Conservation (phyloP, 768 basidiomycete species). For the Tubosaeta brunneosetosa region DNA sequence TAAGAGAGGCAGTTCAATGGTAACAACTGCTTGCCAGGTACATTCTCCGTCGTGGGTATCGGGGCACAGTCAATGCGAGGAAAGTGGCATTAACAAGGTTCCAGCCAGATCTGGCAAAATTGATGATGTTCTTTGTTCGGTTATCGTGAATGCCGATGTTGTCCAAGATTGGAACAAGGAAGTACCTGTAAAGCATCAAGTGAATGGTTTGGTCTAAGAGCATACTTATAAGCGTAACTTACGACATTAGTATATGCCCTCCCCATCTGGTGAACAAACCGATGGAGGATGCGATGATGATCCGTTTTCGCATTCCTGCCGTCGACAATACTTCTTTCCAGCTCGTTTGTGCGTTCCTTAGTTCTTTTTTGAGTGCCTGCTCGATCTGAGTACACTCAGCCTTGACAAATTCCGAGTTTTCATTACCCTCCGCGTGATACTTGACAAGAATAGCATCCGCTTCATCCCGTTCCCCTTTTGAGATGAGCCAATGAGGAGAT, state of each 20-base stretch:
- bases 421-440: neutral
- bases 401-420: neutral
- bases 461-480: neutral
- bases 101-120: conserved; percentile 6
- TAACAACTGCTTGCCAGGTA: neutral
- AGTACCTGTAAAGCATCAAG: conserved; percentile 1
- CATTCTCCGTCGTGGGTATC: neutral
- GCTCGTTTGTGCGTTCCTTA: neutral
- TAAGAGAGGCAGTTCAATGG: neutral
- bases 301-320: neutral
- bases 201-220: neutral
- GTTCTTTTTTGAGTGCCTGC: neutral
- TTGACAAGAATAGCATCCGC: neutral
- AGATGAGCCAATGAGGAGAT: neutral
- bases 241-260: conserved; percentile 11
- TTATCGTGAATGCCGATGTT: neutral
- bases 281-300: neutral
- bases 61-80: neutral
- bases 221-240: neutral
- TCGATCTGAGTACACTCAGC: neutral
- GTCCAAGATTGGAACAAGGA: conserved; percentile 6
- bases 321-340: neutral
- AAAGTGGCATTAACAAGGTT: neutral
- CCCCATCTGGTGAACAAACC: conserved; percentile 7
- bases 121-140: conserved; percentile 13